Evolutionary conservation across 441 rosid genomes (phyloP).

Genomic region (Theobroma grandiflorum): DNA sequence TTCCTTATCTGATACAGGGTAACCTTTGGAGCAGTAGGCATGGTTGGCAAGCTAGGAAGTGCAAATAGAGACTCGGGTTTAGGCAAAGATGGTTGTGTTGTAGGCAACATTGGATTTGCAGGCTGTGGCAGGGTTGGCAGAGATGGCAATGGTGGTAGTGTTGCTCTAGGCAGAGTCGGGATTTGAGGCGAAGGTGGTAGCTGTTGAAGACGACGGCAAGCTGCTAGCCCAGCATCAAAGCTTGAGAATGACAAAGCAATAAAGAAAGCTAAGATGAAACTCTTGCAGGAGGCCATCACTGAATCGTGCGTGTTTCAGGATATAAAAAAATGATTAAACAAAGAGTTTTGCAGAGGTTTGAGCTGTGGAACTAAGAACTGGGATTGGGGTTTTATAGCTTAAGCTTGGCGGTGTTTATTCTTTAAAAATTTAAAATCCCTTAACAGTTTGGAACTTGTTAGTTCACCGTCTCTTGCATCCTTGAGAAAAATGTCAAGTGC

Average conservation of each 20-base stretch:
- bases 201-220: constrained; percentile 31
- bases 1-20: not conserved
- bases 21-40: constrained; percentile 25
- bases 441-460: not conserved
- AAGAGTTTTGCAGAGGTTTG: not conserved
- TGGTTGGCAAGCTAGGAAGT: constrained; percentile 21
- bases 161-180: constrained; percentile 9
- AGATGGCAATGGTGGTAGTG: constrained; percentile 18
- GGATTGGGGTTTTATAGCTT: not conserved
- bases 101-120: constrained; percentile 18
- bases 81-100: constrained; percentile 28
- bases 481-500: not conserved
- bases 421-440: not conserved
- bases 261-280: constrained; percentile 16
- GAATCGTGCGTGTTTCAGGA: not conserved
- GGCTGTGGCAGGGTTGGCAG: constrained; percentile 20
- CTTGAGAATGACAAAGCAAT: constrained; percentile 25
- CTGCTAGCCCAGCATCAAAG: constrained; percentile 28
- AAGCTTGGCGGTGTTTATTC: not conserved
- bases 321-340: not conserved
- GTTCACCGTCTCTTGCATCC: not conserved
- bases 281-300: constrained; percentile 28
- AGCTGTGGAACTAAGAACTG: not conserved
- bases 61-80: constrained; percentile 13
- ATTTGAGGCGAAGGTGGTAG: constrained; percentile 31